A percentile compares a stretch with the other conserved stretches of the same genome.
Evolutionary conservation across 1,139 yeast genomes (phyloP).

Genomic region (Candida sp.): DNA sequence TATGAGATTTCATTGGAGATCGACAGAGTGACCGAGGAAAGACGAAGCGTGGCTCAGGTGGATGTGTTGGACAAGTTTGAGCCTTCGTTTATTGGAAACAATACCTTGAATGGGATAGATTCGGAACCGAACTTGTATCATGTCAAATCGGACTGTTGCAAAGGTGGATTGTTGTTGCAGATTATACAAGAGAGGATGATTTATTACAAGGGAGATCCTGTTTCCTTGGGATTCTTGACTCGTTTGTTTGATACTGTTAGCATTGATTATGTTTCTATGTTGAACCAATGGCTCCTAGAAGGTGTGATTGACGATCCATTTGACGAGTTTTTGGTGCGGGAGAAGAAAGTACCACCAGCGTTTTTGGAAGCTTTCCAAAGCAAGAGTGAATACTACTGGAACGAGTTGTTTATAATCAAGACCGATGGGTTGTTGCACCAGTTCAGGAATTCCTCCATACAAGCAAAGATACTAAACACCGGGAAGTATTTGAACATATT

Average conservation of each 20-base stretch:
- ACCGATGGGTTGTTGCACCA: slow-evolving; percentile 79
- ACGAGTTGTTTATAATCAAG: slow-evolving; percentile 75
- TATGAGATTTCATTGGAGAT: slow-evolving; percentile 57
- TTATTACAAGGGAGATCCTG: slow-evolving; percentile 68
- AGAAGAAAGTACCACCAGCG: slow-evolving; percentile 36
- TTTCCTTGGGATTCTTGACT: slow-evolving; percentile 55
- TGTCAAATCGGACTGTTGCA: slow-evolving; percentile 52
- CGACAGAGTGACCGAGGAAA: slow-evolving; percentile 38
- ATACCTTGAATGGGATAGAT: slow-evolving; percentile 3
- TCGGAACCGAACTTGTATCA: slow-evolving; percentile 22
- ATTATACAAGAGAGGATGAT: slow-evolving; percentile 64
- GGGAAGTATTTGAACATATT: slow-evolving; percentile 87
- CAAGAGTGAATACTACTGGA: slow-evolving; percentile 84
- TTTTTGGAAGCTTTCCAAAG: slow-evolving; percentile 43
- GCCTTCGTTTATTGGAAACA: slow-evolving; percentile 44
- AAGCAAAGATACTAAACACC: slow-evolving; percentile 71
- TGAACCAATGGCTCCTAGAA: slow-evolving; percentile 76
- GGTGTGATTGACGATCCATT: slow-evolving; percentile 83
- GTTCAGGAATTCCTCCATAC: slow-evolving; percentile 57
- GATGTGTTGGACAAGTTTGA: slow-evolving; percentile 25
- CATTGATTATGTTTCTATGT: slow-evolving; percentile 64
- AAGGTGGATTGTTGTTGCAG: slow-evolving; percentile 70
- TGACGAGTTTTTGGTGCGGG: slow-evolving; percentile 79
- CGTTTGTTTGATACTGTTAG: slow-evolving; percentile 64
- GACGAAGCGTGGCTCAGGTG: slow-evolving; percentile 3